Evolutionary conservation across 1,284 basidiomycete species (phyloP), one percentile per base, ranked within the genome.

Genomic region (Mycosarcoma maydis): DNA sequence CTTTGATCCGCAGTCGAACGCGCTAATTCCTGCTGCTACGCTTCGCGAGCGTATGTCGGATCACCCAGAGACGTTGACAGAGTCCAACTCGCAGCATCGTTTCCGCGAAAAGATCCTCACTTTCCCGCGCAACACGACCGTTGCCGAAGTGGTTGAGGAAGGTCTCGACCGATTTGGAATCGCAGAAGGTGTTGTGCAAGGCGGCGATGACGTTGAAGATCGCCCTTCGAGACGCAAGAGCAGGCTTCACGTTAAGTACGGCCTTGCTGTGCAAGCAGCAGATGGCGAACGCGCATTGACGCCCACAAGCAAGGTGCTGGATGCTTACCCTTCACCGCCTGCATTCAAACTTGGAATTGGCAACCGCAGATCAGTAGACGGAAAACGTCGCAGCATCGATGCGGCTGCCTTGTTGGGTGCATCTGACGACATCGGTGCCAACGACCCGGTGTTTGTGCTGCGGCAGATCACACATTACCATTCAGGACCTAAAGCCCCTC

Each of bases 171-270:
- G 92, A 48, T 97, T 97, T 77, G 94, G 94, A 0, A 94, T 98
- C 45, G 84, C 88, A 29, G 95, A 97, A 37, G 95, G 94, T 17
- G 92, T 98, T 2, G 94, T 97, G 1, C 94, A 98, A 80, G 95
- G 95, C 2, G 94, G 94, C 1, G 95, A 98, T 81, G 94, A 97
- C 76, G 88, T 98, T 1, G 95, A 98, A 82, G 93, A 95, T 78
- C 93, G 94, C 80, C 83, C 89, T 37, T 86, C 88, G 13, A 92
- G 92, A 82, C 85, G 92, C 52, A 86, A 90, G 60, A 94, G 92
- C 81, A 85, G 87, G 17, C 83, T 87, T 3, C 86, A 91, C 42
- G 90, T 95, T 37, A 86, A 92, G 43, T 98, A 97, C 81, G 87
- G 87, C 16, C 84, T 98, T 44, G 85, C 86, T 14, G 71, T 72